Base-by-base conservation (phyloP, 306 rosid species). In the Dryas alaskensis region DNA sequence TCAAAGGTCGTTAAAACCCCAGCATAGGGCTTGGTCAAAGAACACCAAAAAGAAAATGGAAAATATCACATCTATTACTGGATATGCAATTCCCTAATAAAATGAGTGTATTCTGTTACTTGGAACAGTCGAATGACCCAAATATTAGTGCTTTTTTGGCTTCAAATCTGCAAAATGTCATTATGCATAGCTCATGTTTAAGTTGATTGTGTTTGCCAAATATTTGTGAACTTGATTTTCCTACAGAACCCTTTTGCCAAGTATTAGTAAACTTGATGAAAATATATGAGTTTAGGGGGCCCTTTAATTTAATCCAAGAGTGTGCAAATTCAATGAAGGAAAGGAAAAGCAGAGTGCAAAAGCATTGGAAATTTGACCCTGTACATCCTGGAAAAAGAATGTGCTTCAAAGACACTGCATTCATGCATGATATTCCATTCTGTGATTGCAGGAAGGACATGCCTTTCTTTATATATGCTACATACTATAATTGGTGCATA, bases 41-140 rank as follows among this genome's bases (percentile, higher is more conserved):
- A 31, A 16, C 49, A 19, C 37, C 47, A 4, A 49, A 60, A 49
- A 17, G 3, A 46, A 64, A 61, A 48, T 11, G 19, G 17, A 45
- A 57, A 42, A 16, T 39, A 16, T 50, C 60, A 69, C 7, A 3
- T 31, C 2, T 22, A 40, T 11, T 5, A 43, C 65, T 31, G 12
- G 42, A 60, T 27, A 27, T 11, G 65, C 5, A 31, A 60, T 10
- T 11, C 31, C 10, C 49, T 8, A 25, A 17, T 50, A 17, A 37
- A 13, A 25, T 19, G 4, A 37, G 14, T 11, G 6, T 39, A 12
- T 16, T 69, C 11, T 37, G 14, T 16, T 69, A 3, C 14, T 42
- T 60, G 51, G 59, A 51, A 48, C 62, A 69, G 4, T 69, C 47
- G 13, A 43, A 61, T 49, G 46, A 71, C 74, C 44, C 55, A 31